A percentile compares a stretch with the other conserved stretches of the same genome.
Evolutionary conservation across 345 rosid genomes (phyloP).

Genomic region (Ceriops tagal): DNA sequence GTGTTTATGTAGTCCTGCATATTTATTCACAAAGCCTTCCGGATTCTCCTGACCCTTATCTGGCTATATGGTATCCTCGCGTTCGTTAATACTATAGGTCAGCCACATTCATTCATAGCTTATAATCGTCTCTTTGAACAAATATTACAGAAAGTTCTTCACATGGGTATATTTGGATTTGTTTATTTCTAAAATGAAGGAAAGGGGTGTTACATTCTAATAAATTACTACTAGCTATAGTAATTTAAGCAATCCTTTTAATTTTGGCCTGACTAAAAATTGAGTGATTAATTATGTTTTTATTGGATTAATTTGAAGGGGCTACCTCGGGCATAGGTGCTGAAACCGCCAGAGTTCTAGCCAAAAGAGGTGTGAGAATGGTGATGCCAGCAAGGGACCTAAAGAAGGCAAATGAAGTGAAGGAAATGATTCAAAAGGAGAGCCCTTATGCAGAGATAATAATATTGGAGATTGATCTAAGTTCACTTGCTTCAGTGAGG

Average conservation of each 20-base stretch:
- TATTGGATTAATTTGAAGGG: slow-evolving; percentile 36
- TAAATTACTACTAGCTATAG: too few species aligned
- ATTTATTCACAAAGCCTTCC: neutral
- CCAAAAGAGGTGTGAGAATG: slow-evolving; percentile 73
- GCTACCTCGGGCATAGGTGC: slow-evolving; percentile 94
- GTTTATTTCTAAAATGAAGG: neutral
- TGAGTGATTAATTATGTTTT: neutral
- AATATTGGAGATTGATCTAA: slow-evolving; percentile 69
- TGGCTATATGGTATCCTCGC: slow-evolving; percentile 6
- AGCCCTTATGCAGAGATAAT: slow-evolving; percentile 53
- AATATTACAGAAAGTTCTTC: neutral
- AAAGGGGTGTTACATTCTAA: too few species aligned
- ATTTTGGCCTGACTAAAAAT: too few species aligned
- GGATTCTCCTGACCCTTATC: slow-evolving; percentile 17
- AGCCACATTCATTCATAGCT: neutral
- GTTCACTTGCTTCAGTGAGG: slow-evolving; percentile 67
- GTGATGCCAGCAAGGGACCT: slow-evolving; percentile 85
- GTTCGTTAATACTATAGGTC: slow-evolving; percentile 10
- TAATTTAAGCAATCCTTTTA: too few species aligned
- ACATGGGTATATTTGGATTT: neutral
- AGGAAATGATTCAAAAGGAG: slow-evolving; percentile 53
- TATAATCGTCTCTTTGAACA: too few species aligned
- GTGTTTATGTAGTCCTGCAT: too few species aligned
- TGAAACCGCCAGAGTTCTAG: slow-evolving; percentile 81
- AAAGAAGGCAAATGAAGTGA: slow-evolving; percentile 59